phyloP scores from a whole-genome alignment of 345 rosid species.

The Isatis tinctoria region DNA sequence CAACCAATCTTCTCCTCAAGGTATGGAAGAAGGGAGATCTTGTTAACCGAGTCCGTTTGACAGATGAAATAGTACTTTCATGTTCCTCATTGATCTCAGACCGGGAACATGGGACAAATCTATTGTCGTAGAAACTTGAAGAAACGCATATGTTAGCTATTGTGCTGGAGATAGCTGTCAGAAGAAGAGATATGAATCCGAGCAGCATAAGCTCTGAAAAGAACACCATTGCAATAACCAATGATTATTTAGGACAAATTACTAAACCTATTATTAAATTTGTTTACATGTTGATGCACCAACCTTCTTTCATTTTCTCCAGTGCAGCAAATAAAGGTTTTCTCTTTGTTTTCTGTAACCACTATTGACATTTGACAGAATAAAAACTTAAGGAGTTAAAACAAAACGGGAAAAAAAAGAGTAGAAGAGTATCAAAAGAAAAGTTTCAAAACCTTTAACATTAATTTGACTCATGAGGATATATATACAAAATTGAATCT shows the following conservation, averaged over 20 bases:
- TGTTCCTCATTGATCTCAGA: constrained; percentile 51
- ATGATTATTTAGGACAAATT: background rate
- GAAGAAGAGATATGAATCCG: constrained; percentile 91
- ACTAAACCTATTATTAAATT: background rate
- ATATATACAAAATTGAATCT: background rate
- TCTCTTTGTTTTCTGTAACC: constrained; percentile 74
- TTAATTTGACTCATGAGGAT: background rate
- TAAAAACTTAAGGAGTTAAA: background rate
- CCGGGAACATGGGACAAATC: constrained; percentile 75
- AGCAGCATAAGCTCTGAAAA: constrained; percentile 92
- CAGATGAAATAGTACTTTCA: constrained; percentile 36
- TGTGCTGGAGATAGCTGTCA: constrained; percentile 74
- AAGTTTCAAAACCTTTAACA: background rate
- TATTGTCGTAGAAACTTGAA: constrained; percentile 66
- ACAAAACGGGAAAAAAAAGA: background rate
- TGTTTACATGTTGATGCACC: background rate
- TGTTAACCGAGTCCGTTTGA: constrained; percentile 48
- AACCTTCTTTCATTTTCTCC: constrained; percentile 98
- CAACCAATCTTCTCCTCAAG: constrained; percentile 56
- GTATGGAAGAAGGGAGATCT: constrained; percentile 34
- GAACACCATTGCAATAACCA: background rate
- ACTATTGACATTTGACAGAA: constrained; percentile 39
- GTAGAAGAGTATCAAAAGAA: background rate
- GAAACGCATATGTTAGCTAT: constrained; percentile 87
- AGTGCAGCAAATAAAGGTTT: constrained; percentile 80